Conservation (phyloP, 768 basidiomycete species). For the Hortiboletus campestris region DNA sequence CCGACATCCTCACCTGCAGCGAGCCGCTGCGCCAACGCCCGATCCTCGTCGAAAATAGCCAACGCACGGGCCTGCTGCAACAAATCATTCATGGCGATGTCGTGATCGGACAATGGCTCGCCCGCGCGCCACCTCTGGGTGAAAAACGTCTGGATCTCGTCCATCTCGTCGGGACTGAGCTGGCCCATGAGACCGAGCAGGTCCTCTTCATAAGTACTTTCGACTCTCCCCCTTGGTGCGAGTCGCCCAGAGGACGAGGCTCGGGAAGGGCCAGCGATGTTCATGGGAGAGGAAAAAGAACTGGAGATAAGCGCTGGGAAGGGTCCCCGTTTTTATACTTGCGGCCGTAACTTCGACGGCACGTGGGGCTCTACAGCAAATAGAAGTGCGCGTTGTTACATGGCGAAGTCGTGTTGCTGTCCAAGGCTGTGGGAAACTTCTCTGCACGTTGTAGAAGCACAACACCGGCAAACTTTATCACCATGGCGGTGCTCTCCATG, state of each 20-base stretch:
- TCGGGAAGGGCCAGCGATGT: constrained; percentile 26
- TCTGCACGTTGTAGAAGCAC: too few species aligned
- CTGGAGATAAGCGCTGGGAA: background rate
- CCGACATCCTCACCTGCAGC: constrained; percentile 9
- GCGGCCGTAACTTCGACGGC: background rate
- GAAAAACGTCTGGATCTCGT: constrained; percentile 18
- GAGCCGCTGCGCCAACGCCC: constrained; percentile 19
- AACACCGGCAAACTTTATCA: too few species aligned
- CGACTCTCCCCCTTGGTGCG: constrained; percentile 9
- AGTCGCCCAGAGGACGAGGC: background rate
- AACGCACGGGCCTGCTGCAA: constrained; percentile 23
- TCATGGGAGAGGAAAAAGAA: constrained; percentile 23
- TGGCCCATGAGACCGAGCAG: constrained; percentile 19
- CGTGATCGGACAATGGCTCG: constrained; percentile 18
- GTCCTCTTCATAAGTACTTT: constrained; percentile 28
- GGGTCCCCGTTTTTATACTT: constrained; percentile 1
- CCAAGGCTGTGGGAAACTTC: background rate
- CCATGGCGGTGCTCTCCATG: background rate
- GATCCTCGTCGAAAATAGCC: constrained; percentile 19
- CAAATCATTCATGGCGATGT: constrained; percentile 25
- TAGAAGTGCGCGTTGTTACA: background rate
- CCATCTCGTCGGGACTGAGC: constrained; percentile 18
- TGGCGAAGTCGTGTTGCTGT: too few species aligned
- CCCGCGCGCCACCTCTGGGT: constrained; percentile 3
- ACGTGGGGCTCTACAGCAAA: constrained; percentile 8